These are phyloP conservation scores for Stipa capillata DNA, from an alignment of 176 grass and related monocot genomes.

Conservation along the genomic window DNA sequence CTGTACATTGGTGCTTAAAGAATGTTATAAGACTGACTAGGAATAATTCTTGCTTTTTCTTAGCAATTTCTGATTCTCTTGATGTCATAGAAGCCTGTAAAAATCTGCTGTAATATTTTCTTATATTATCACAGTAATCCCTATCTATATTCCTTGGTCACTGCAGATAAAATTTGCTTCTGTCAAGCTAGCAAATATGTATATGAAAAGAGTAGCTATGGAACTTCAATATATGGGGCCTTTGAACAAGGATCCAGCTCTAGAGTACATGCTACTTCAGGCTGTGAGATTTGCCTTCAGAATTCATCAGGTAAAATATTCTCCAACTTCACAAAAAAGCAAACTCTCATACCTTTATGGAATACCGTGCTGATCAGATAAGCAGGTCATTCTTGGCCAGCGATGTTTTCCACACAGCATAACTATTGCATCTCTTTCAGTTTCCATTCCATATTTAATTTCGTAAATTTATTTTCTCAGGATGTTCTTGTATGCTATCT, in stretches of 20 bases:
- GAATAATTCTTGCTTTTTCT: background rate
- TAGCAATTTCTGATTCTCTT: background rate
- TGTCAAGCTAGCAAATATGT: conserved; percentile 87
- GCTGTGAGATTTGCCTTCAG: conserved; percentile 97
- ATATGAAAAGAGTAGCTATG: conserved; percentile 94
- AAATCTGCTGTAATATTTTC: background rate
- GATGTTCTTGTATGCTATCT: background rate
- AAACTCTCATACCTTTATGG: background rate
- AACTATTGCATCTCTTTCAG: background rate
- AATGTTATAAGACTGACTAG: background rate
- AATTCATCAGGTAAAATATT: conserved; percentile 86
- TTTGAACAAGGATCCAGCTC: conserved; percentile 83
- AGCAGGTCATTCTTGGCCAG: background rate
- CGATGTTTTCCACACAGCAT: background rate
- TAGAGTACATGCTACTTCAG: conserved; percentile 99
- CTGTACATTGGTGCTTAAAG: background rate
- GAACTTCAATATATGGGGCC: conserved; percentile 90
- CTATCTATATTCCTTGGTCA: background rate
- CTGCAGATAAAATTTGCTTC: conserved; percentile 97
- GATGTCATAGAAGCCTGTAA: background rate
- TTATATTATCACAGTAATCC: background rate
- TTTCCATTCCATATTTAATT: background rate
- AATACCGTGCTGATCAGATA: background rate
- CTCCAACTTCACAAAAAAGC: background rate
- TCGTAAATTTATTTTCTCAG: background rate